Base-by-base conservation (phyloP, 176 grass and related monocot genomes). In the Lolium perenne region DNA sequence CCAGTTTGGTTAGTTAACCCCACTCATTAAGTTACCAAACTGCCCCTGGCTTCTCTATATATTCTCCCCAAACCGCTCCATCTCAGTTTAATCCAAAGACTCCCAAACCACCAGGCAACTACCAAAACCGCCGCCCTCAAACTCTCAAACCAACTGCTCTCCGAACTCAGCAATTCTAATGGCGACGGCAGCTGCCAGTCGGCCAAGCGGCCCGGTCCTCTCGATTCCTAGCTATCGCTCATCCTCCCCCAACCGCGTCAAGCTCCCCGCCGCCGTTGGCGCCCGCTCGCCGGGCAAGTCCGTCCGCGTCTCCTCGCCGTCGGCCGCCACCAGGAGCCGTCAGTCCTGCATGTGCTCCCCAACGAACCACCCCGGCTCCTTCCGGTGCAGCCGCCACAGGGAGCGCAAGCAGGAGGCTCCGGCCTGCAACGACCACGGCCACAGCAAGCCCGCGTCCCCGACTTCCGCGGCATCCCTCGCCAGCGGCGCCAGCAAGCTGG, bases 381-480 rank as follows among this genome's bases (percentile, higher is more conserved):
- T 41, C 38, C 66, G 92, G 2, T 94, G 92, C 71, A 87, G 92
- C 80, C 84, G 78, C 46, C 92, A 94, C 80, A 94, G 87, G 61
- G 89, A 83, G 7, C 63, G 71, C 80, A 82, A 72, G 59, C 8
- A 23, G n/a, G 21, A 22, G 8, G 51, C 67, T 7, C 48, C 60
- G 2, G 13, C 13, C 47, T 20, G 10, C 58, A 0, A n/a, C n/a
- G n/a, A n/a, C n/a, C n/a, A n/a, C n/a, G n/a, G n/a, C n/a, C n/a
- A 14, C 71, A 16, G 9, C 54, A 77, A 55, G 82, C 72, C 64
- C 65, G 53, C 12, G 1, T 85, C 62, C 2, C 77, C 88, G 22
- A 68, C 89, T 0, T 51, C 77, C 0, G 38, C 74, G 7, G 16
- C 62, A 20, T 60, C 53, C 0, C 18, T 45, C n/a, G n/a, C n/a